These are phyloP conservation scores for Pichia rugopelliculosa DNA, from an alignment of 805 yeast species.

Conservation along the genomic window DNA sequence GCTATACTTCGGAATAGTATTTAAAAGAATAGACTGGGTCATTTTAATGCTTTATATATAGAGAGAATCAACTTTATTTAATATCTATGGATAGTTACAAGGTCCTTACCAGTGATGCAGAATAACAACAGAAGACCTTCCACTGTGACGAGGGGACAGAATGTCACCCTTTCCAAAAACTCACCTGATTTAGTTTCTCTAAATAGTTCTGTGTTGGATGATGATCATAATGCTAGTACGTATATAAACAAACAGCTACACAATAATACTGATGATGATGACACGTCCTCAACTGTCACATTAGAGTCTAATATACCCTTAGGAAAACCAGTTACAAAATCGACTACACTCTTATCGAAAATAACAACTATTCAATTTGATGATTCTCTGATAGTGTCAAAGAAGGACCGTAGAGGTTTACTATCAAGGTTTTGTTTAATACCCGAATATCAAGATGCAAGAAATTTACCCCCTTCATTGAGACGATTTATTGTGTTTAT, in stretches of 20 bases:
- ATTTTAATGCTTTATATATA: too few species aligned
- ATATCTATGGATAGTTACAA: too few species aligned
- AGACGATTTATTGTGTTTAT: conserved; percentile 54
- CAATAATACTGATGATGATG: neutral
- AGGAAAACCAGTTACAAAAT: conserved; percentile 1
- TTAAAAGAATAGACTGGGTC: neutral
- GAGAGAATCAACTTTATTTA: too few species aligned
- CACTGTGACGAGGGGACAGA: conserved; percentile 2
- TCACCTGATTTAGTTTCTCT: conserved; percentile 2
- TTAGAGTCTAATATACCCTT: neutral
- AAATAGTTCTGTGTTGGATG: neutral
- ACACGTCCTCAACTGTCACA: neutral
- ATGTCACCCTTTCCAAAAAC: neutral
- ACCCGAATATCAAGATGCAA: conserved; percentile 70
- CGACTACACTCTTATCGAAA: conserved; percentile 10
- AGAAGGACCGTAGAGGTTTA: conserved; percentile 49
- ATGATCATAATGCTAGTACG: neutral
- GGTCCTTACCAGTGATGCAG: neutral
- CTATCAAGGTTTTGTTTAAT: conserved; percentile 42
- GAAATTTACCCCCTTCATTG: conserved; percentile 44
- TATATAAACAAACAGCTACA: neutral
- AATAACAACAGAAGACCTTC: conserved; percentile 7
- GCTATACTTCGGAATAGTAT: neutral
- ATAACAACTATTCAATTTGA: conserved; percentile 21
- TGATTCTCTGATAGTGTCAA: conserved; percentile 27